phyloP scores from a whole-genome alignment of 257 asterid species.

The Salvia rosmarinus region DNA sequence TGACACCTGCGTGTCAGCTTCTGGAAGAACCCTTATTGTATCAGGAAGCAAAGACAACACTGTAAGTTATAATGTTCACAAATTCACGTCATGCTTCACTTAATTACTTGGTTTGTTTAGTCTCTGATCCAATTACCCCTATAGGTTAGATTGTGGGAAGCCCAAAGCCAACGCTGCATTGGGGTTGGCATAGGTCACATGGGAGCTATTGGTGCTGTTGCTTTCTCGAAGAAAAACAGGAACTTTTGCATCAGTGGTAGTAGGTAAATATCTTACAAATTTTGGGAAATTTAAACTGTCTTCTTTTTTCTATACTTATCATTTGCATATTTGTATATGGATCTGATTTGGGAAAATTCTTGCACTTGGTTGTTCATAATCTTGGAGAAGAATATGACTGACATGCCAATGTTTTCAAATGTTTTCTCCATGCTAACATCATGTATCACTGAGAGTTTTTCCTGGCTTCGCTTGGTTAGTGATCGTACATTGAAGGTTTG shows the following conservation, averaged over 20 bases:
- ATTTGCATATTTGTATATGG: neutral
- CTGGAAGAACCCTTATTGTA: slow-evolving; percentile 71
- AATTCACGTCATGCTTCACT: slow-evolving; percentile 1
- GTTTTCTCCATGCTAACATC: neutral
- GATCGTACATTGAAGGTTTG: slow-evolving; percentile 91
- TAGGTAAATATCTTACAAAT: slow-evolving; percentile 55
- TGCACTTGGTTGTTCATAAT: neutral
- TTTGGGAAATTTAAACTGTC: neutral
- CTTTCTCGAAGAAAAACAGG: slow-evolving; percentile 69
- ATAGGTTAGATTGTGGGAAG: slow-evolving; percentile 96
- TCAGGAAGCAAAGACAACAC: slow-evolving; percentile 95
- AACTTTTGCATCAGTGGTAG: slow-evolving; percentile 93
- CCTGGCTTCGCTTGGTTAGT: slow-evolving; percentile 48
- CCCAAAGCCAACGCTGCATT: slow-evolving; percentile 63
- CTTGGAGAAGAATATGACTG: slow-evolving; percentile 6
- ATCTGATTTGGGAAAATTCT: slow-evolving; percentile 1
- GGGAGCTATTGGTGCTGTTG: slow-evolving; percentile 91
- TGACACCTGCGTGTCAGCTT: slow-evolving; percentile 70
- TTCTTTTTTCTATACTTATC: neutral
- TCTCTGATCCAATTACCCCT: slow-evolving; percentile 35
- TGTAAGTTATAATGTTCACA: slow-evolving; percentile 52
- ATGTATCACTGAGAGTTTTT: slow-evolving; percentile 27
- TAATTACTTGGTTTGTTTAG: slow-evolving; percentile 14
- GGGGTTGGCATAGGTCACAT: slow-evolving; percentile 90
- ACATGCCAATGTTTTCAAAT: slow-evolving; percentile 1